These are phyloP conservation scores for Silene coronaria DNA, from an alignment of 179 eudicot genomes.

Conservation along the genomic window DNA sequence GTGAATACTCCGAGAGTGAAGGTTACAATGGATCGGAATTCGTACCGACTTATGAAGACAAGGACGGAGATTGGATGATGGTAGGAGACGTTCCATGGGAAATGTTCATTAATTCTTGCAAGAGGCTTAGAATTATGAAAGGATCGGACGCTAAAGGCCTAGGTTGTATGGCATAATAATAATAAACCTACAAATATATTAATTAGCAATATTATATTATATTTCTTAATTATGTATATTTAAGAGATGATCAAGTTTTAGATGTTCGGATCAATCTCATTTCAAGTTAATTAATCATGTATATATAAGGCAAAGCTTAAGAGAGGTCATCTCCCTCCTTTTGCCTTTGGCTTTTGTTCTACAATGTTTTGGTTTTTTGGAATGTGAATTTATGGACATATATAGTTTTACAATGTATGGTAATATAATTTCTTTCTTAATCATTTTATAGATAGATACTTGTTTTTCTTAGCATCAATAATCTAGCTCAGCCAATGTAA, in stretches of 20 bases:
- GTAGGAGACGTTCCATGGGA: conserved; percentile 41
- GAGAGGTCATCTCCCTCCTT: background rate
- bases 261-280: conserved; percentile 16
- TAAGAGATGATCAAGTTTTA: conserved; percentile 22
- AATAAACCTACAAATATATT: too few species aligned
- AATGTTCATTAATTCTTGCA: conserved; percentile 36
- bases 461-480: background rate
- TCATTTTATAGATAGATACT: too few species aligned
- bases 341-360: background rate
- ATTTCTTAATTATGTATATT: conserved; percentile 15
- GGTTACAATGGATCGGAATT: conserved; percentile 24
- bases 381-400: background rate
- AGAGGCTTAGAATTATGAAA: conserved; percentile 31
- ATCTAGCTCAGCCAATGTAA: background rate
- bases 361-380: background rate
- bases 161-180: conserved; percentile 11
- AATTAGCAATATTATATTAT: background rate
- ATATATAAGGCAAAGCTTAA: conserved; percentile 10
- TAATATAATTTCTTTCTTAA: background rate
- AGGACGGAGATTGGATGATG: conserved; percentile 43
- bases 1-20: conserved; percentile 10
- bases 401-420: background rate
- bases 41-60: conserved; percentile 34
- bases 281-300: conserved; percentile 12
- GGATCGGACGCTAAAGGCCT: conserved; percentile 27